Conservation (phyloP, 2,329 filamentous ascomycete species). For the Rugonectria rugulosa region DNA sequence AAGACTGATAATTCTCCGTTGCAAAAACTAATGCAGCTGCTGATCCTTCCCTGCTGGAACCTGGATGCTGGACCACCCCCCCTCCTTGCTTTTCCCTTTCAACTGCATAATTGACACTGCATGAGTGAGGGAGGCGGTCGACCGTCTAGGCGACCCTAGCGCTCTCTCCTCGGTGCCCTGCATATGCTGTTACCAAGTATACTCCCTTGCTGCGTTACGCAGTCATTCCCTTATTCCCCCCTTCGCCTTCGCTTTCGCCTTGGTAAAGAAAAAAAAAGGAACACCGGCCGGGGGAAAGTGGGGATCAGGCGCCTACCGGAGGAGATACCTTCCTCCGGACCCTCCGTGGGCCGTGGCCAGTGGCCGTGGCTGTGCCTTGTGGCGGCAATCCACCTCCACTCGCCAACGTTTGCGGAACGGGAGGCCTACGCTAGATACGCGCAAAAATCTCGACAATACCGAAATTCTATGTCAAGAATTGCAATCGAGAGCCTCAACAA, state of each 20-base stretch:
- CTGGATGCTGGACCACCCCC: slow-evolving; percentile 7
- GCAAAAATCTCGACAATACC: background rate
- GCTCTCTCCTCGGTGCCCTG: too few relatives aligned
- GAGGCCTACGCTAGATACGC: slow-evolving; percentile 26
- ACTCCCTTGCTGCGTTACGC: too few relatives aligned
- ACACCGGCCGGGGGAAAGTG: too few relatives aligned
- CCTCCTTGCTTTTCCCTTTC: slow-evolving; percentile 13
- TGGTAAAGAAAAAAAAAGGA: too few relatives aligned
- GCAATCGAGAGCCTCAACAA: slow-evolving; percentile 8
- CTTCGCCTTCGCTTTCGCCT: background rate
- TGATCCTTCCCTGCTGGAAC: slow-evolving; percentile 16
- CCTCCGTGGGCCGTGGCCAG: background rate
- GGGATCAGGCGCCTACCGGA: too few relatives aligned
- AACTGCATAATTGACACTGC: slow-evolving; percentile 23
- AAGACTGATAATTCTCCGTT: slow-evolving; percentile 13
- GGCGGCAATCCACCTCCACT: slow-evolving; percentile 12
- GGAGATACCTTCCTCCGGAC: background rate
- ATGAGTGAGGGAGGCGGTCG: too few relatives aligned
- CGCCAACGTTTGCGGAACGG: slow-evolving; percentile 11
- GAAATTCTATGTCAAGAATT: too few relatives aligned
- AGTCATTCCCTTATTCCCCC: background rate
- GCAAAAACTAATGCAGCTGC: slow-evolving; percentile 29
- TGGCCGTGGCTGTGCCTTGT: slow-evolving; percentile 26
- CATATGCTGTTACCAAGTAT: too few relatives aligned
- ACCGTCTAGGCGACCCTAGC: too few relatives aligned